phyloP scores from a whole-genome alignment of 352 stramenopile species.

The Plasmopara viticola region DNA sequence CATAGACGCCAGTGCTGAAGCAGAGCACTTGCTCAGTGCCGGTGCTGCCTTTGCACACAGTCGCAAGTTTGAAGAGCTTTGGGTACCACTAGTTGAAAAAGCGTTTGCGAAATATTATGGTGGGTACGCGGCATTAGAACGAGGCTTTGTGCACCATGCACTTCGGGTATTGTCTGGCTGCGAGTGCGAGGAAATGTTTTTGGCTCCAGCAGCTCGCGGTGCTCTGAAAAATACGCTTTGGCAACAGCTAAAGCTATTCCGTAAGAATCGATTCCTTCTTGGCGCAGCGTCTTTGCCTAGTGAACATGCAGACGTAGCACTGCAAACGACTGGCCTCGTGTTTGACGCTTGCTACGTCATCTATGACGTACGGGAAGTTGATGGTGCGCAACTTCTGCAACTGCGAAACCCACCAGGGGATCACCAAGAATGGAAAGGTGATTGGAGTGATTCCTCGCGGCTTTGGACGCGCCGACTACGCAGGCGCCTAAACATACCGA shows the following conservation, averaged over 20 bases:
- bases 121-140: conserved; percentile 80
- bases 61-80: conserved; percentile 86
- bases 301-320: conserved; percentile 79
- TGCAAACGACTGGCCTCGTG: conserved; percentile 86
- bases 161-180: conserved; percentile 83
- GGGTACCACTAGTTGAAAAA: conserved; percentile 91
- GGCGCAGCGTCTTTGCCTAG: conserved; percentile 83
- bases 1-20: conserved; percentile 7
- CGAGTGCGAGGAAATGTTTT: conserved; percentile 84
- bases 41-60: conserved; percentile 86
- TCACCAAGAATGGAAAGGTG: conserved; percentile 88
- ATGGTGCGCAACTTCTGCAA: conserved; percentile 81
- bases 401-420: conserved; percentile 90
- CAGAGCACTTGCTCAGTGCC: conserved; percentile 33
- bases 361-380: conserved; percentile 84
- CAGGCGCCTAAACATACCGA: conserved; percentile 55
- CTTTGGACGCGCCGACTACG: conserved; percentile 89
- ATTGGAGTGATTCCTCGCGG: conserved; percentile 89
- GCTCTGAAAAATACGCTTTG: conserved; percentile 86
- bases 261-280: conserved; percentile 87
- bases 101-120: conserved; percentile 91
- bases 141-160: conserved; percentile 88
- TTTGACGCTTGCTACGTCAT: conserved; percentile 90
- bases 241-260: conserved; percentile 83
- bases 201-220: conserved; percentile 74